Conservation (phyloP, 495 filamentous ascomycete genomes). For the Pseudoneurospora amorphoporcata region DNA sequence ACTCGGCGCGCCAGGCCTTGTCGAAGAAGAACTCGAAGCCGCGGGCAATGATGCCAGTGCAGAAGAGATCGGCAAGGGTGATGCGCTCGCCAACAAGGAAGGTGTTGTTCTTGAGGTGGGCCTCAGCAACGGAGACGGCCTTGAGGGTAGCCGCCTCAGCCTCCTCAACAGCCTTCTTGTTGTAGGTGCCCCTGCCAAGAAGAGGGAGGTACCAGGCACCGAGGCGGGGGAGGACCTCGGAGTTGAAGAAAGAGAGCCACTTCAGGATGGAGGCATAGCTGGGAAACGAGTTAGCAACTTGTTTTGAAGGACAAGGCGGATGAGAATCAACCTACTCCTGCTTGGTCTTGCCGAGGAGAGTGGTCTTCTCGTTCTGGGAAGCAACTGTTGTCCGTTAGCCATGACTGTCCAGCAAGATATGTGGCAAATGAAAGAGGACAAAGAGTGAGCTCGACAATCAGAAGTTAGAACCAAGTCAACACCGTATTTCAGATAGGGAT, state of each 20-base stretch:
- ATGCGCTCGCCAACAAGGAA: slow-evolving; percentile 97
- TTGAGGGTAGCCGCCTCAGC: slow-evolving; percentile 53
- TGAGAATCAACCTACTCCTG: slow-evolving; percentile 58
- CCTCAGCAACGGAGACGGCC: slow-evolving; percentile 61
- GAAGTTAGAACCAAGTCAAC: slow-evolving; percentile 61
- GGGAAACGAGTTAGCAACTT: slow-evolving; percentile 12
- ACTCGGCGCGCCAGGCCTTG: slow-evolving; percentile 67
- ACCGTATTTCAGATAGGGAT: slow-evolving; percentile 95
- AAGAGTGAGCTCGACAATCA: slow-evolving; percentile 29
- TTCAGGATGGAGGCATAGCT: slow-evolving; percentile 89
- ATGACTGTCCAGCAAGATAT: slow-evolving; percentile 13
- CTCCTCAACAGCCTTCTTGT: slow-evolving; percentile 94
- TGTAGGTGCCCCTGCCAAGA: slow-evolving; percentile 73
- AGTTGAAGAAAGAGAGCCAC: slow-evolving; percentile 91
- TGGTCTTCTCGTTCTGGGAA: slow-evolving; percentile 99
- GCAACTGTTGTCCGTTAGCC: slow-evolving; percentile 57
- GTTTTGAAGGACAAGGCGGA: not conserved
- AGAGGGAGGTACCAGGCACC: slow-evolving; percentile 86
- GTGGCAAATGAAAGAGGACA: slow-evolving; percentile 3
- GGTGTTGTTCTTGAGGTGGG: slow-evolving; percentile 85
- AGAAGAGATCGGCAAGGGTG: slow-evolving; percentile 90
- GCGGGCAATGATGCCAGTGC: slow-evolving; percentile 63
- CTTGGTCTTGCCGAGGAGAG: slow-evolving; percentile 98
- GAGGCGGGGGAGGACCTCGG: slow-evolving; percentile 65
- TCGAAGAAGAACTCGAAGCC: slow-evolving; percentile 84